Evolutionary conservation across 768 basidiomycete species (phyloP), one percentile per base, ranked within the genome.

Genomic region (Hypholoma sublateritium): DNA sequence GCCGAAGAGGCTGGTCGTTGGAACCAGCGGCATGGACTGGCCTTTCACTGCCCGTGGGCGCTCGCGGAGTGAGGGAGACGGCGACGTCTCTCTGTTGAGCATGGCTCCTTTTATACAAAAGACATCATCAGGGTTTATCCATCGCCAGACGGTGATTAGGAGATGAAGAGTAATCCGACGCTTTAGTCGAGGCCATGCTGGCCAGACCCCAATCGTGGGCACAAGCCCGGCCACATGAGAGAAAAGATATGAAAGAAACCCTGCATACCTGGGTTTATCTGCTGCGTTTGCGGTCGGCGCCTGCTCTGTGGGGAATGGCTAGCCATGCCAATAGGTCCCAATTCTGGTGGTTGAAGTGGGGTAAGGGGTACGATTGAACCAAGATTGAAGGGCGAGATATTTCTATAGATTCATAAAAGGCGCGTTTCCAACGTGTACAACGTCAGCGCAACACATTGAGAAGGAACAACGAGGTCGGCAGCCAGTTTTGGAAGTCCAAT

Each of bases 381-480:
- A 52, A 56, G 53, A 59, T 24, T 39, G 50, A 49, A 59, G 52
- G 57, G 50, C 46, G 17, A 54, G 50, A 52, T 58, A 48, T 64
- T 63, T 65, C 64, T 75, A 71, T 70, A 73, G 66, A 66, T 60
- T 69, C 62, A 65, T 63, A 57, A 61, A 69, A 67, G 78, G 80
- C 82, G 79, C 81, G 84, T 80, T 84, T 83, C 77, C 84, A 87
- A 86, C 85, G 85, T 86, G 85, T 76, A 72, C 67, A 73, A 72
- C 70, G 72, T 72, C 71, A 74, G 70, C 67, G 62, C 68, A 70
- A 72, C 71, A 63, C 70, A 69, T 70, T 75, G 69, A 70, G 69
- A 68, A 64, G 68, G 65, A 64, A 76, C 80, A 81, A 82, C 73
- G 81, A 82, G 81, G 81, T 80, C 74, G 76, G 75, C 74, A 77